Evolutionary conservation across 345 rosid species (phyloP).

Genomic region (Ceriops decandra): DNA sequence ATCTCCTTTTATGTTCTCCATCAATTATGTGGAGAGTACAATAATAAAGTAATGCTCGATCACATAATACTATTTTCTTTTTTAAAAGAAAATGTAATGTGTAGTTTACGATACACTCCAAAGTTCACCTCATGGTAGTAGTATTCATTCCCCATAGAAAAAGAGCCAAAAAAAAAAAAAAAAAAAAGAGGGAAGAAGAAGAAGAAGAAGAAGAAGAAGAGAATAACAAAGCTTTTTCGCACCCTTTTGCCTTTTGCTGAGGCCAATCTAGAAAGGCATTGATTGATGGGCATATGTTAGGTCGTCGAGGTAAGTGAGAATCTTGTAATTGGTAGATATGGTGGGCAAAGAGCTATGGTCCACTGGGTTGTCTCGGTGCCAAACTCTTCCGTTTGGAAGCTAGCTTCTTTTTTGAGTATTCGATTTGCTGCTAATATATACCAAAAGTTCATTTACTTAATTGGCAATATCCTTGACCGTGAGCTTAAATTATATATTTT

Average conservation of each 20-base stretch:
- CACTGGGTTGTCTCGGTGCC: neutral
- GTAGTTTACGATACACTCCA: too few relatives aligned
- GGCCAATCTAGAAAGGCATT: neutral
- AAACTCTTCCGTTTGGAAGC: constrained; percentile 11
- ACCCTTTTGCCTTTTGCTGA: neutral
- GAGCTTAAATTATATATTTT: neutral
- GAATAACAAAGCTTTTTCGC: too few relatives aligned
- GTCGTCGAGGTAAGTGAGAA: constrained; percentile 9
- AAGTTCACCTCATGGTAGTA: too few relatives aligned
- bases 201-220: neutral
- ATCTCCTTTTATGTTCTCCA: too few relatives aligned
- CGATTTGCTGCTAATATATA: neutral
- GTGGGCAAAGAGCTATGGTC: neutral
- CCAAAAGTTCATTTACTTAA: neutral
- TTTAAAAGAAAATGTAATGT: too few relatives aligned
- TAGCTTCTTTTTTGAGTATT: neutral
- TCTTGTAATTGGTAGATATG: constrained; percentile 14
- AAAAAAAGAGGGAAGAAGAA: neutral
- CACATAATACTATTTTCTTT: too few relatives aligned
- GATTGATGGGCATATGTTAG: neutral
- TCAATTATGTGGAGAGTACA: too few relatives aligned
- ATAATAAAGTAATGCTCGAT: too few relatives aligned
- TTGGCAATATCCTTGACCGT: neutral
- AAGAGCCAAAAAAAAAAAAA: neutral
- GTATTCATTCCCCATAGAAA: too few relatives aligned